Percentiles rank a stretch among this genome's conserved stretches.
phyloP scores from a whole-genome alignment of 2,329 filamentous ascomycete genomes.

The Clarireedia homoeocarpa region DNA sequence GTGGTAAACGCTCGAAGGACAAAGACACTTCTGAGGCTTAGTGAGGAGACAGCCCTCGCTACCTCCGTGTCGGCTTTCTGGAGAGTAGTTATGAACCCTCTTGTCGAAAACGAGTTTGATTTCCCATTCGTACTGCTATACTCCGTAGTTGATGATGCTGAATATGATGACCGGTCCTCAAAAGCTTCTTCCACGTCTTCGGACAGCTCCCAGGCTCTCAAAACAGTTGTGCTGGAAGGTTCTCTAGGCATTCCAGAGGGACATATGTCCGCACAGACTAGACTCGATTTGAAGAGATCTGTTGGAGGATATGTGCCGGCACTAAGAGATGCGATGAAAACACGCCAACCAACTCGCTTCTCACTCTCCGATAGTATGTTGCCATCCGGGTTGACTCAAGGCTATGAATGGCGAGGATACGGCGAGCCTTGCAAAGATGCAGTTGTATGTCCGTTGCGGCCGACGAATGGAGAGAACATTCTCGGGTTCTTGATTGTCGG shows the following conservation, averaged over 20 bases:
- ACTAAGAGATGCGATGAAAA: constrained; percentile 66
- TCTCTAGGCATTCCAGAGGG: constrained; percentile 57
- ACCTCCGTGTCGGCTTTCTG: constrained; percentile 66
- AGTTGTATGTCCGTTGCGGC: constrained; percentile 70
- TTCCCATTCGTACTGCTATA: constrained; percentile 72
- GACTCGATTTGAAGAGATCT: constrained; percentile 61
- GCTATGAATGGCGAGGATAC: constrained; percentile 64
- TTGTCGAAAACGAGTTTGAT: constrained; percentile 66
- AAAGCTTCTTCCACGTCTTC: constrained; percentile 58
- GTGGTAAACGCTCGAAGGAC: constrained; percentile 70
- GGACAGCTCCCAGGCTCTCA: constrained; percentile 51
- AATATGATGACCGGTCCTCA: constrained; percentile 39
- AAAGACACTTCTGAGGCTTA: constrained; percentile 67
- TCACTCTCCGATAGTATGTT: constrained; percentile 57
- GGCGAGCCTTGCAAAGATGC: constrained; percentile 61
- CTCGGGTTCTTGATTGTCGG: constrained; percentile 33
- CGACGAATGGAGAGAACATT: constrained; percentile 55
- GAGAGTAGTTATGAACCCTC: constrained; percentile 56
- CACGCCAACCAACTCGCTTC: constrained; percentile 57
- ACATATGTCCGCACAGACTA: constrained; percentile 51
- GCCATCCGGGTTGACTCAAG: constrained; percentile 53
- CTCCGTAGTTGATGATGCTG: constrained; percentile 59
- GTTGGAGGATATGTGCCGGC: constrained; percentile 68
- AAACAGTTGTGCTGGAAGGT: constrained; percentile 63
- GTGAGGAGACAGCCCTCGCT: constrained; percentile 63